Evolutionary conservation across 495 filamentous ascomycete species (phyloP).

Genomic region (Xylaria scruposa): DNA sequence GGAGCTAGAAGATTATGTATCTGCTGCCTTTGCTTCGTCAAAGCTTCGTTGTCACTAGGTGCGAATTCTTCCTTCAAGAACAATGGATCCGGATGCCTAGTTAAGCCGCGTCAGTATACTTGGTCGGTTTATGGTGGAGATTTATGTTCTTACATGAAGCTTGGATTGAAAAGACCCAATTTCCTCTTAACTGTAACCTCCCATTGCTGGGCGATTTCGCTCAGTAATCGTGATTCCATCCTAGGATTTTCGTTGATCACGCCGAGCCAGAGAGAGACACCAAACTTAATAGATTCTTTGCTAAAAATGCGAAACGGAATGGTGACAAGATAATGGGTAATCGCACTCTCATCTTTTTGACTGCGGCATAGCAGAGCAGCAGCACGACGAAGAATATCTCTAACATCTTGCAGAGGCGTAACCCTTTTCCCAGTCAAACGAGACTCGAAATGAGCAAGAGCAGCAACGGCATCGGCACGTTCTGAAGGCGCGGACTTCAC

Average conservation of each 20-base stretch:
- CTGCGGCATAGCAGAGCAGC: conserved; percentile 83
- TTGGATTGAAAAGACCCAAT: conserved; percentile 80
- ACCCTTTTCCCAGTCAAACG: conserved; percentile 68
- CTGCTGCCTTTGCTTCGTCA: conserved; percentile 74
- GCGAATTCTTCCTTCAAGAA: conserved; percentile 90
- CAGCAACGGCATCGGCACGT: conserved; percentile 61
- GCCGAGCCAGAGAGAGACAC: conserved; percentile 93
- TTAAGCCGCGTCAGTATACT: conserved; percentile 35
- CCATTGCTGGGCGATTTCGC: conserved; percentile 86
- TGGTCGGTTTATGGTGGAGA: conserved; percentile 1
- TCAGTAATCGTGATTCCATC: conserved; percentile 81
- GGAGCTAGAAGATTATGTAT: conserved; percentile 83
- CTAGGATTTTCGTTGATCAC: conserved; percentile 95
- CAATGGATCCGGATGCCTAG: conserved; percentile 83
- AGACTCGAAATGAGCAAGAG: conserved; percentile 70
- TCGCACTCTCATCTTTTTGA: conserved; percentile 71
- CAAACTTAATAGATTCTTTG: conserved; percentile 93
- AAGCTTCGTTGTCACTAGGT: conserved; percentile 80
- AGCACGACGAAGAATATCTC: conserved; percentile 79
- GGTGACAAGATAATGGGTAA: conserved; percentile 83
- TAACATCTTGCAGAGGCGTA: conserved; percentile 75
- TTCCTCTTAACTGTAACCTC: conserved; percentile 76
- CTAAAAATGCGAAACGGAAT: conserved; percentile 93
- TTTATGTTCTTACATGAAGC: conserved; percentile 60
- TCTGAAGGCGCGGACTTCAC: conserved; percentile 52